Evolutionary conservation across 306 rosid genomes (phyloP), one percentile per base, ranked within the genome.

Genomic region (Geum urbanum): DNA sequence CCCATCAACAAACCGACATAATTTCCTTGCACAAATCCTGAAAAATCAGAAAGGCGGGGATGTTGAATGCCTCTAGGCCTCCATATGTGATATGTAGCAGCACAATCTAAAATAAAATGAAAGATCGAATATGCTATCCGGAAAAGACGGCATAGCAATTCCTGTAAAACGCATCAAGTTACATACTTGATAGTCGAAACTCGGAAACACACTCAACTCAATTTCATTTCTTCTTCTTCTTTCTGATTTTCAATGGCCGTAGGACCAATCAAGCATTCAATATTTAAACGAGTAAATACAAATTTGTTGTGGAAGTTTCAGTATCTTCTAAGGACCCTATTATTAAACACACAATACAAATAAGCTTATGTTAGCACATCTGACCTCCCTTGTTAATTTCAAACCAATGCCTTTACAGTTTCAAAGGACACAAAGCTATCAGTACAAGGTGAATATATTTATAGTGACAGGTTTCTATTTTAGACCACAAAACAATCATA

Each of bases 1-100:
- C 99, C 99, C 99, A 94, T 94, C 59, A 59, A 66, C 44, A 66
- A 57, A 84, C 75, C 64, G 60, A 40, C 82, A 76, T 74, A 74
- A 66, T 50, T 81, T 62, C 51, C 76, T 74, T 27, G n/a, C 67
- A 50, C 59, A 76, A 22, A 58, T 78, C 74, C 77, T 70, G 55
- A 56, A 20, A 18, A 53, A 40, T 14, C 63, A 54, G 63, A 24
- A 53, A 52, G 50, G 54, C 52, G 9, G n/a, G n/a, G 20, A 53
- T 43, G 37, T 2, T 19, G 39, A 56, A 54, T 16, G 72, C 35
- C 10, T 20, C 32, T 51, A 39, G 35, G 9, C 10, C 46, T 67
- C 45, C 47, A n/a, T 4, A 1, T n/a, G n/a, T n/a, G n/a, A n/a
- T 27, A 27, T 20, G 46, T 53, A 20, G 49, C 32, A 40, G 63